Evolutionary conservation across 257 asterid genomes (phyloP), one percentile per base, ranked within the genome.

Genomic region (Rauvolfia tetraphylla): DNA sequence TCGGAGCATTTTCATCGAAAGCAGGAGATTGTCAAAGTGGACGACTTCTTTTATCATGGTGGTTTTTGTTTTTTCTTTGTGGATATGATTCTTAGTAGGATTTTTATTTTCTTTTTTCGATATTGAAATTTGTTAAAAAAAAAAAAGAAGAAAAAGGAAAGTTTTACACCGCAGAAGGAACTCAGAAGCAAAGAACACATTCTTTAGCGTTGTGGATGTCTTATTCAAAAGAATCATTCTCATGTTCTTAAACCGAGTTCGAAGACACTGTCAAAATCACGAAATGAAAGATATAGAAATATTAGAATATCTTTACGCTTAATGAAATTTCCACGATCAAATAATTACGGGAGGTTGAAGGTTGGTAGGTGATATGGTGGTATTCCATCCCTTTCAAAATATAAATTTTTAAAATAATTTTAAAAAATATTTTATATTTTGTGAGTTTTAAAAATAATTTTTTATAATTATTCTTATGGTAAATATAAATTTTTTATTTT

Each of bases 21-120:
- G 80, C 46, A 81, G 82, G 74, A 81, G 39, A 73, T 34, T 76
- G 23, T 75, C 73, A 27, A 83, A 75, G 83, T 87, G 84, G 91
- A 82, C 78, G 33, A 79, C 76, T 62, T 49, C 79, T 25, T 57
- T 84, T 17, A 57, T 68, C n/a, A 36, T 71, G 23, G 59, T 81
- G 76, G 76, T 73, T 69, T 72, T 68, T 63, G 7, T 81, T 0
- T 68, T 80, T 81, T 75, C 81, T 15, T 81, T 75, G 20, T 54
- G 79, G 23, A 83, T 81, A 54, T 87, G 84, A 88, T 84, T 34
- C 6, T 62, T 46, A 46, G 36, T 41, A 49, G 62, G 6, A 8
- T 48, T 38, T 49, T 18, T 51, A 18, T n/a, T 31, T 36, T 33
- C n/a, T 17, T 7, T 15, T 29, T 63, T 44, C 0, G 39, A 3